Percentiles rank a stretch among this genome's conserved stretches.
Conservation (phyloP, 768 basidiomycete genomes). For the Sporobolomyces phaffii region DNA sequence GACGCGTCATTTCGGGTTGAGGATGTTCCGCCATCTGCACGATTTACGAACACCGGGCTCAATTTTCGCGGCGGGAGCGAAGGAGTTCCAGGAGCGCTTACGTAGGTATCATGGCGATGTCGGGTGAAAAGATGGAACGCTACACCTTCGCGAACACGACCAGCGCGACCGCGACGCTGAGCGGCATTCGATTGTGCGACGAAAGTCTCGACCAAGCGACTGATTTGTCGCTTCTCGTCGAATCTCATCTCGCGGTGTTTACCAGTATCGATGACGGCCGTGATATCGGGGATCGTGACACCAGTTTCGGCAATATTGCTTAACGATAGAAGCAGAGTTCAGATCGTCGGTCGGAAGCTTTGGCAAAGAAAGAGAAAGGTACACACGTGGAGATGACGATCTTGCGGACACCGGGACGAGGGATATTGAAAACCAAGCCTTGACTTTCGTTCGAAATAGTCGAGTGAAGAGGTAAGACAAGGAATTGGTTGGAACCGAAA, state of each 20-base stretch:
- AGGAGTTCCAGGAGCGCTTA: conserved; percentile 30
- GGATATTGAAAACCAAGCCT: conserved; percentile 79
- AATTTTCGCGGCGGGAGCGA: neutral
- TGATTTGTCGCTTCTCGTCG: conserved; percentile 94
- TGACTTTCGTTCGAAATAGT: conserved; percentile 88
- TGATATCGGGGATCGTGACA: conserved; percentile 96
- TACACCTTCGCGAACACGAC: conserved; percentile 78
- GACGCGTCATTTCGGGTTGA: conserved; percentile 87
- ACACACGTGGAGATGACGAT: conserved; percentile 76
- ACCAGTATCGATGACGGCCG: conserved; percentile 89
- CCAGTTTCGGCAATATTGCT: conserved; percentile 85
- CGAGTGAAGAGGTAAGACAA: conserved; percentile 81
- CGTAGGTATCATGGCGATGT: conserved; percentile 72
- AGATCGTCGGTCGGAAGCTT: neutral
- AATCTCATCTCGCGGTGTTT: conserved; percentile 94
- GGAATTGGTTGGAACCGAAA: conserved; percentile 66
- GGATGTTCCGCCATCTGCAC: conserved; percentile 80
- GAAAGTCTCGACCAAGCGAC: conserved; percentile 82
- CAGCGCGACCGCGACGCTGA: conserved; percentile 72
- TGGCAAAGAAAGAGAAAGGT: neutral
- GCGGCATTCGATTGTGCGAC: conserved; percentile 57
- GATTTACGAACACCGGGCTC: neutral
- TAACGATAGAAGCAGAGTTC: neutral
- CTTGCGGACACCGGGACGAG: conserved; percentile 72
- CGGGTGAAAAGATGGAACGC: conserved; percentile 96